Conservation (phyloP, 139 green algal genomes). For the Trebouxia sp. region DNA sequence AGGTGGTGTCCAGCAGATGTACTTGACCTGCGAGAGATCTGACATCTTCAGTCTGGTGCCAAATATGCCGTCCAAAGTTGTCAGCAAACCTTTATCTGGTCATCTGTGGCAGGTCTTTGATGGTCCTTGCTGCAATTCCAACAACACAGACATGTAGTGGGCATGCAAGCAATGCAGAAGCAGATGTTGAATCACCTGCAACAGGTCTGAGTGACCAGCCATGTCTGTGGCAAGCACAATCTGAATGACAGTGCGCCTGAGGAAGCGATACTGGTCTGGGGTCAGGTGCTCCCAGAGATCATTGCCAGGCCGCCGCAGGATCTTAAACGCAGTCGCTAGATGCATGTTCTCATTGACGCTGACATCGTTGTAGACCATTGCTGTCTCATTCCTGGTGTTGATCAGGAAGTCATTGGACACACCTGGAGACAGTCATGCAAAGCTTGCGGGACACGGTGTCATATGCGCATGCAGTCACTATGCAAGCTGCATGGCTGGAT, state of each 20-base stretch:
- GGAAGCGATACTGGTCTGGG: constrained; percentile 36
- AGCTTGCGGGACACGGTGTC: no score
- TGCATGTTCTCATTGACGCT: constrained; percentile 76
- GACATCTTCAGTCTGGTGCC: no score
- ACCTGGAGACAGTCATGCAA: constrained; percentile 34
- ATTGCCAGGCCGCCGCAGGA: constrained; percentile 47
- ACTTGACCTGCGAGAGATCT: no score
- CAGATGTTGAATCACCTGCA: no score
- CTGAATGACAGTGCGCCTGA: constrained; percentile 54
- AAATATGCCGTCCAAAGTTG: no score
- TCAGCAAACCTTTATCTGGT: no score
- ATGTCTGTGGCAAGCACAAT: constrained; percentile 76
- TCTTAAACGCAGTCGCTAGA: constrained; percentile 43
- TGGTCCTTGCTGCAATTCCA: no score
- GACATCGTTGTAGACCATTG: constrained; percentile 66
- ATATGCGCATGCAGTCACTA: no score
- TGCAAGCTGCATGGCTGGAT: no score
- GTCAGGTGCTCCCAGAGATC: constrained; percentile 52
- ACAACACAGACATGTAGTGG: not conserved
- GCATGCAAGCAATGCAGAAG: not conserved
- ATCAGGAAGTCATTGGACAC: constrained; percentile 74
- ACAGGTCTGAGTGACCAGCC: constrained; percentile 43
- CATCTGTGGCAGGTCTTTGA: no score
- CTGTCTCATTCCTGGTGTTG: constrained; percentile 46
- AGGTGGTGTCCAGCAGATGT: no score